phyloP scores from a whole-genome alignment of 2,329 filamentous ascomycete species.

The Aspergillus ochraceus region DNA sequence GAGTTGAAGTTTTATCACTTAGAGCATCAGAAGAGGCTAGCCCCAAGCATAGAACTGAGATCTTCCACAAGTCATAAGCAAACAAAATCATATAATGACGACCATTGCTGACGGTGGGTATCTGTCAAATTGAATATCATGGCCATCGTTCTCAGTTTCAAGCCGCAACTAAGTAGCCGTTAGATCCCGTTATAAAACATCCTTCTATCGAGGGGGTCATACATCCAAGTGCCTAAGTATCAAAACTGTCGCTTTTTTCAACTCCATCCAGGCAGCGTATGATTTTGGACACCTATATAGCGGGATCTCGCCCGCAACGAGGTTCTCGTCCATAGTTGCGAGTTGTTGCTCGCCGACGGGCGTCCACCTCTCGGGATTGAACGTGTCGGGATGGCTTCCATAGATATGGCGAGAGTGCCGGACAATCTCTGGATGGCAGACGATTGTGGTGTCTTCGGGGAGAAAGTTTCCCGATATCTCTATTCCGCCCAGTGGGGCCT shows the following conservation, averaged over 20 bases:
- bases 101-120: too few species aligned
- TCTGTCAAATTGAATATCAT: too few species aligned
- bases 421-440: constrained; percentile 8
- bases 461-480: neutral
- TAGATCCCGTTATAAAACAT: too few species aligned
- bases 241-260: constrained; percentile 17
- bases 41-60: too few species aligned
- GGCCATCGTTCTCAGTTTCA: too few species aligned
- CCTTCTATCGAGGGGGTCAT: neutral
- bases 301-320: constrained; percentile 3
- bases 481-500: neutral
- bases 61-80: too few species aligned
- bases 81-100: too few species aligned
- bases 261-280: constrained; percentile 12
- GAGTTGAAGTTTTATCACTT: too few species aligned
- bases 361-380: constrained; percentile 20
- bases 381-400: constrained; percentile 6
- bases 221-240: constrained; percentile 17
- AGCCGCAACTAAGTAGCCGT: too few species aligned
- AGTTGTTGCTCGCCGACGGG: neutral
- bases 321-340: constrained; percentile 9
- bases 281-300: neutral
- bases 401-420: constrained; percentile 6
- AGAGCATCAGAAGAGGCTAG: too few species aligned
- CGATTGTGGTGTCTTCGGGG: constrained; percentile 5